These are phyloP conservation scores for Medicago ruthenica DNA, from an alignment of 306 rosid genomes.

Conservation along the genomic window DNA sequence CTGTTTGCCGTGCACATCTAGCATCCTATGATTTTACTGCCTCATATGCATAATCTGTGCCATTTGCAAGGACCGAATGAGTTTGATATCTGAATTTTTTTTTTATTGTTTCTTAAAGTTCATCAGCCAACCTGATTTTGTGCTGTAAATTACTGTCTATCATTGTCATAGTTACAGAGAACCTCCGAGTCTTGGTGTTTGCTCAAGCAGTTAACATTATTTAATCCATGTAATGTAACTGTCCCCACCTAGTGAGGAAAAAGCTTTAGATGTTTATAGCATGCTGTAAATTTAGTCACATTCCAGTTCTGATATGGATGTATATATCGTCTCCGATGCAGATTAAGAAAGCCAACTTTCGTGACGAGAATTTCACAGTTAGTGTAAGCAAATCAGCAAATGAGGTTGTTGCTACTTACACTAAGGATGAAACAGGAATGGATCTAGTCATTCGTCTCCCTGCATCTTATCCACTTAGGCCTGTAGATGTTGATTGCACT, in stretches of 20 bases:
- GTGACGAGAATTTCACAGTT: slow-evolving; percentile 87
- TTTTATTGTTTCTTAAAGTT: slow-evolving; percentile 13
- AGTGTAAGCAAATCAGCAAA: slow-evolving; percentile 92
- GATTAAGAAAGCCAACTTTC: slow-evolving; percentile 82
- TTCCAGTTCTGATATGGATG: slow-evolving; percentile 35
- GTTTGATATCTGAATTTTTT: slow-evolving; percentile 10
- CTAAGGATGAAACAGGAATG: slow-evolving; percentile 97
- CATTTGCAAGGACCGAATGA: slow-evolving; percentile 16
- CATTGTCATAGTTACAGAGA: slow-evolving; percentile 4
- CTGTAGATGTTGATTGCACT: slow-evolving; percentile 90
- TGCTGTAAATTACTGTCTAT: slow-evolving; percentile 26
- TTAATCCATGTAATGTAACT: slow-evolving; percentile 12
- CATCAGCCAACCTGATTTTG: slow-evolving; percentile 31
- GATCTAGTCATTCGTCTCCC: slow-evolving; percentile 93
- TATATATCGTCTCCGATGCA: slow-evolving; percentile 51
- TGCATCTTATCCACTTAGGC: slow-evolving; percentile 83
- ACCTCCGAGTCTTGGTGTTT: not conserved
- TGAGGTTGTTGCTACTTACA: slow-evolving; percentile 96
- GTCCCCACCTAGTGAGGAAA: not conserved
- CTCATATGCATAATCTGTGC: slow-evolving; percentile 23
- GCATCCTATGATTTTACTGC: slow-evolving; percentile 6
- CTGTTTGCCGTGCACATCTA: not conserved
- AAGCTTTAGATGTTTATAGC: slow-evolving; percentile 5
- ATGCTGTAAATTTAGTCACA: slow-evolving; percentile 20
- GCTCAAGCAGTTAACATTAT: not conserved